Evolutionary conservation across 306 rosid genomes (phyloP).

Genomic region (Cucumis hystrix): DNA sequence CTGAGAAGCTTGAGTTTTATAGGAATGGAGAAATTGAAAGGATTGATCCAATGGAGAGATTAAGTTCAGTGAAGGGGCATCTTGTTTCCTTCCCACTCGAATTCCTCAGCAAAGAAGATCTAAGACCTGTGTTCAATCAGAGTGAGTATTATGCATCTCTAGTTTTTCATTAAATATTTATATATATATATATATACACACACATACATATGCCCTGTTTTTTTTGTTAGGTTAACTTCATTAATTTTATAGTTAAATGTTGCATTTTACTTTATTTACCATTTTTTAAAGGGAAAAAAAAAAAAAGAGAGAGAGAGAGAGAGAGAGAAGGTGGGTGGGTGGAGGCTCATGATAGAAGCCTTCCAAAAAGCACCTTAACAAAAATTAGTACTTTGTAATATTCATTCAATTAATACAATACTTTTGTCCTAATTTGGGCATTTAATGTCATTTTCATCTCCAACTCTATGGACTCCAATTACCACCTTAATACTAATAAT

Average conservation of each 20-base stretch:
- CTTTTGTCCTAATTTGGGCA: conserved; percentile 2
- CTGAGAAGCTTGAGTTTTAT: conserved; percentile 38
- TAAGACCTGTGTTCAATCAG: conserved; percentile 87
- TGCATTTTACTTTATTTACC: neutral
- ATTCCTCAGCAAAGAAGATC: conserved; percentile 79
- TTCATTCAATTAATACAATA: neutral
- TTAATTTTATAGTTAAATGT: conserved; percentile 11
- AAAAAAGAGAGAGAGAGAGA: neutral
- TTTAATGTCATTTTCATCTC: neutral
- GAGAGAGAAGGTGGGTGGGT: neutral
- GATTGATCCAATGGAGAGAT: conserved; percentile 54
- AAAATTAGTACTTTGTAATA: neutral
- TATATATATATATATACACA: too few species aligned
- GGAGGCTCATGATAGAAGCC: neutral
- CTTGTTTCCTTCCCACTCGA: conserved; percentile 89
- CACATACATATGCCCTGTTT: neutral
- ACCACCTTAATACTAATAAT: neutral
- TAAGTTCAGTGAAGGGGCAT: conserved; percentile 62
- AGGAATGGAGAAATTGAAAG: conserved; percentile 39
- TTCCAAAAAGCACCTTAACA: neutral
- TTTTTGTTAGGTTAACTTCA: neutral
- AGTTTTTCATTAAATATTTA: conserved; percentile 46
- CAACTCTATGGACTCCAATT: neutral
- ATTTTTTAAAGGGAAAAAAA: neutral
- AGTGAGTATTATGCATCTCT: conserved; percentile 89